Evolutionary conservation across 306 rosid species (phyloP).

Genomic region (Cyclanthera cordifolia): DNA sequence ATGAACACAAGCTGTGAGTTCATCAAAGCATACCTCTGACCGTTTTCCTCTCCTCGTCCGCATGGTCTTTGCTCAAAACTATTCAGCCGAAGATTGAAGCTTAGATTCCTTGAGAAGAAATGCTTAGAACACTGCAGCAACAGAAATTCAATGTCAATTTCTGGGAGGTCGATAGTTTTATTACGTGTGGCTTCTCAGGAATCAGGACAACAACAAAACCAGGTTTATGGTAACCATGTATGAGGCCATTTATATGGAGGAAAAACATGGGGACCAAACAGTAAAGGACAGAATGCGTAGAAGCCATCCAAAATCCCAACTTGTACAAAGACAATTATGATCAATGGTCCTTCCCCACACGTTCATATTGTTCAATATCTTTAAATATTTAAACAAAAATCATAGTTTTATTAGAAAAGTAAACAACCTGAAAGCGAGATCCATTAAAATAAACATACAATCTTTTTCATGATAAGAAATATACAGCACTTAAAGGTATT

Average conservation of each 20-base stretch:
- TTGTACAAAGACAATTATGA: conserved; percentile 31
- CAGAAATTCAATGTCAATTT: conserved; percentile 22
- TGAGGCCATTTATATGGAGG: conserved; percentile 24
- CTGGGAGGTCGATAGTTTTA: conserved; percentile 2
- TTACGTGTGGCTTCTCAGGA: conserved; percentile 11
- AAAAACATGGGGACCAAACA: conserved; percentile 28
- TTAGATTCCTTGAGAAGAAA: conserved; percentile 22
- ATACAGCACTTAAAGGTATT: background rate
- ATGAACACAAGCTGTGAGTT: conserved; percentile 7
- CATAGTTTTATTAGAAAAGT: conserved; percentile 5
- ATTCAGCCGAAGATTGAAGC: conserved; percentile 7
- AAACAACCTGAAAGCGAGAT: background rate
- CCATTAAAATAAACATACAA: conserved; percentile 2
- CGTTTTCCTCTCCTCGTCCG: conserved; percentile 54
- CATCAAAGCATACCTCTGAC: conserved; percentile 47
- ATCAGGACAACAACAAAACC: conserved; percentile 12
- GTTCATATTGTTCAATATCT: conserved; percentile 22
- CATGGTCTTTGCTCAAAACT: conserved; percentile 39
- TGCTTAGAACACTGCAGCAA: conserved; percentile 35
- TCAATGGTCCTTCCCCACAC: conserved; percentile 43
- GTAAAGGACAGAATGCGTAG: conserved; percentile 39
- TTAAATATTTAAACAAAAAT: conserved; percentile 2
- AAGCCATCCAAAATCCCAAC: conserved; percentile 52
- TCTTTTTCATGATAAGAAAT: conserved; percentile 6
- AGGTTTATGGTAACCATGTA: no score